Conservation (phyloP, 2,329 filamentous ascomycete genomes). For the Cladosporium cucumerinum region DNA sequence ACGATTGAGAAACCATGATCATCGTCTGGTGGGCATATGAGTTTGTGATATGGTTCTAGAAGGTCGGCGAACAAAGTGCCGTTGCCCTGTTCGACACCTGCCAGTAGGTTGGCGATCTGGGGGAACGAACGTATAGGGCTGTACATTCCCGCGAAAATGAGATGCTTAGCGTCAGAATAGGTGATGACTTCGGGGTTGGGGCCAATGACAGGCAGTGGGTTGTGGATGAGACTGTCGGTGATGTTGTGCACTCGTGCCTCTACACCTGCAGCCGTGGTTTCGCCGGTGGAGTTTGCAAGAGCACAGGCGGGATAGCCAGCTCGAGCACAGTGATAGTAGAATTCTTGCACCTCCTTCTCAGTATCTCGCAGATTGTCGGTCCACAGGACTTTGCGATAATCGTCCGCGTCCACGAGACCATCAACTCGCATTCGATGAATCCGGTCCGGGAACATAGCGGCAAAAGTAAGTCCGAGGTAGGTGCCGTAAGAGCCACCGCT, state of each 20-base stretch:
- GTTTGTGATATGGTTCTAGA: conserved; percentile 20
- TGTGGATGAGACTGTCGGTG: conserved; percentile 38
- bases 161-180: conserved; percentile 38
- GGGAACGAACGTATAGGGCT: conserved; percentile 35
- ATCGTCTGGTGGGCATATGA: not conserved
- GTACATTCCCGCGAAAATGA: conserved; percentile 40
- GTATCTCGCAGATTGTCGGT: conserved; percentile 43
- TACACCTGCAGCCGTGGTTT: conserved; percentile 36
- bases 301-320: conserved; percentile 41
- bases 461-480: conserved; percentile 41
- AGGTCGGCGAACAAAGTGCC: conserved; percentile 31
- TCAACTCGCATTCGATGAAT: conserved; percentile 43
- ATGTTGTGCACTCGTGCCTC: conserved; percentile 34
- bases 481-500: conserved; percentile 50
- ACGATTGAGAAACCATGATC: not conserved
- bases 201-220: conserved; percentile 38
- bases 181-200: conserved; percentile 39
- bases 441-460: conserved; percentile 40
- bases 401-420: conserved; percentile 44
- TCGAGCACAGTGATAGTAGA: conserved; percentile 46
- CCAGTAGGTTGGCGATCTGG: conserved; percentile 34
- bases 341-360: conserved; percentile 42
- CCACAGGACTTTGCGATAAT: conserved; percentile 36
- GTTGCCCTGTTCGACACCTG: conserved; percentile 34
- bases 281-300: conserved; percentile 33